Percentiles rank a stretch among this genome's conserved stretches.
These are phyloP conservation scores for Platanus orientalis DNA, from an alignment of 164 flowering plant genomes.

Conservation along the genomic window DNA sequence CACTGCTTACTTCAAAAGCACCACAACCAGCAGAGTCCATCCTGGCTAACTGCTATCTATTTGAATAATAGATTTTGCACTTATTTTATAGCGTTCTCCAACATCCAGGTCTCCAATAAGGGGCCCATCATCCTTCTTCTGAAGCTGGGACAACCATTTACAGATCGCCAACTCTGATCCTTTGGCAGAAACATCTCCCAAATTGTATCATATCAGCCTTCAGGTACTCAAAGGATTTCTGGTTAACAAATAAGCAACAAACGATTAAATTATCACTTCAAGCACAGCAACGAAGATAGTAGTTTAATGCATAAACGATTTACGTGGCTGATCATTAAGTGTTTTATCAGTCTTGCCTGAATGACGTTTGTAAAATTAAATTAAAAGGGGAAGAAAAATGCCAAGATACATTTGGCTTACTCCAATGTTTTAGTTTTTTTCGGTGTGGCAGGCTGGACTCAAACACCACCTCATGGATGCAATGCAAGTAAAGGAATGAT, in stretches of 20 bases:
- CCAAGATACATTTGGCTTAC: too few species aligned
- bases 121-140: constrained; percentile 50
- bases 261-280: constrained; percentile 2
- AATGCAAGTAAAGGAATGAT: too few species aligned
- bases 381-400: too few species aligned
- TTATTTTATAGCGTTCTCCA: constrained; percentile 47
- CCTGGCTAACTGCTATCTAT: constrained; percentile 52
- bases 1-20: constrained; percentile 50
- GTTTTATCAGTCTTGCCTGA: too few species aligned
- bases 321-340: background rate
- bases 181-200: constrained; percentile 66
- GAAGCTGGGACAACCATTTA: constrained; percentile 48
- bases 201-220: constrained; percentile 63
- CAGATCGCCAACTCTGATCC: constrained; percentile 42
- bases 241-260: constrained; percentile 16
- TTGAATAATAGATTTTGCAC: constrained; percentile 30
- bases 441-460: too few species aligned
- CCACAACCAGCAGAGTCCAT: constrained; percentile 55
- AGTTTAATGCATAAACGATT: background rate
- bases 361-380: too few species aligned
- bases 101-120: constrained; percentile 66
- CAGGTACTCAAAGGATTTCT: constrained; percentile 55
- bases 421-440: too few species aligned
- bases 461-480: too few species aligned
- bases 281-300: background rate